These are phyloP conservation scores for Choiromyces venosus DNA, from an alignment of 495 filamentous ascomycete species.

Conservation along the genomic window DNA sequence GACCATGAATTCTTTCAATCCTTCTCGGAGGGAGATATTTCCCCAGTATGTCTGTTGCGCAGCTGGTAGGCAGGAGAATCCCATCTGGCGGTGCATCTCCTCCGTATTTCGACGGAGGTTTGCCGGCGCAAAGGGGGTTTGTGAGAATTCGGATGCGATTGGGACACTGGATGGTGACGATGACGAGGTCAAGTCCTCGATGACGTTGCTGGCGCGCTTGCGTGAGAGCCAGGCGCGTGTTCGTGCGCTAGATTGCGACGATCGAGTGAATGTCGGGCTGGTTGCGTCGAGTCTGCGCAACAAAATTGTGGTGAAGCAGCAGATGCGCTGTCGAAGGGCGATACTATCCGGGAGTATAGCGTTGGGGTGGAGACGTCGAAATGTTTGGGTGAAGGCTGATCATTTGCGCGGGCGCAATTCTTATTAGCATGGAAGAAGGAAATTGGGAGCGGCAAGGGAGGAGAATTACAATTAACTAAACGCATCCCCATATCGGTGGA, in stretches of 20 bases:
- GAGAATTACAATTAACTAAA: constrained; percentile 33
- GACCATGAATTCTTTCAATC: constrained; percentile 36
- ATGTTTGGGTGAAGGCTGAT: constrained; percentile 38
- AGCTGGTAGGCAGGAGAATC: constrained; percentile 22
- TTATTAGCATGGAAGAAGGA: background rate
- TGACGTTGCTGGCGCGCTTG: constrained; percentile 21
- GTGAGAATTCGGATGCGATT: constrained; percentile 11
- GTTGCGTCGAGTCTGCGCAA: constrained; percentile 37
- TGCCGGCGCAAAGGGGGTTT: constrained; percentile 23
- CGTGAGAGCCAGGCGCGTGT: constrained; percentile 35
- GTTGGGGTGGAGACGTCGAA: constrained; percentile 31
- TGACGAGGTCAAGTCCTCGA: constrained; percentile 8
- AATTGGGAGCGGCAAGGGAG: background rate
- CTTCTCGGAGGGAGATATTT: constrained; percentile 32
- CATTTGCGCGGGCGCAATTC: background rate
- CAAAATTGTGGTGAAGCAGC: constrained; percentile 33
- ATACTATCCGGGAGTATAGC: constrained; percentile 26
- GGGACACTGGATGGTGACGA: background rate
- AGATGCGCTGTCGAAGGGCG: constrained; percentile 32
- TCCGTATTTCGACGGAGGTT: constrained; percentile 23
- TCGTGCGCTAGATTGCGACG: constrained; percentile 11
- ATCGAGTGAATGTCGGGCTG: constrained; percentile 21
- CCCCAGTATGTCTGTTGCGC: constrained; percentile 24
- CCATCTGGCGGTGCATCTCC: constrained; percentile 31
- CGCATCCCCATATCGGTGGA: constrained; percentile 37